A percentile compares a stretch with the other conserved stretches of the same genome.
phyloP scores from a whole-genome alignment of 1,284 basidiomycete genomes.

The Austroboletus novae-zelandiae region DNA sequence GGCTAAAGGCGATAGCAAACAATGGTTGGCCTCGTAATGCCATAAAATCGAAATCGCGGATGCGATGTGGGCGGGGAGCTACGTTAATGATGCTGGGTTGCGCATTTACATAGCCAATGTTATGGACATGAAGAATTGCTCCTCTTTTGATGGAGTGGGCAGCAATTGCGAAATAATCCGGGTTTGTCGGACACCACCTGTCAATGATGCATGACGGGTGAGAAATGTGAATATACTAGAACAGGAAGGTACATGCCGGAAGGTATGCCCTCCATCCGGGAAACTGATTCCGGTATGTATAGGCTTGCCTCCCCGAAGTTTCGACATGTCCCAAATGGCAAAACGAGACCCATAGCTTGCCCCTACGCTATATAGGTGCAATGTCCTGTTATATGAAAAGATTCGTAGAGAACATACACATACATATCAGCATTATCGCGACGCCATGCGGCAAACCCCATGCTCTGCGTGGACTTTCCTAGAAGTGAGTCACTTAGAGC shows the following conservation, averaged over 20 bases:
- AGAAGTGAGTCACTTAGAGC: constrained; percentile 52
- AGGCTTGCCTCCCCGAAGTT: constrained; percentile 71
- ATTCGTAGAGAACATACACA: constrained; percentile 33
- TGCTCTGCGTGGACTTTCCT: constrained; percentile 46
- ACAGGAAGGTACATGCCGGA: constrained; percentile 48
- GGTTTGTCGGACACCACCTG: constrained; percentile 75
- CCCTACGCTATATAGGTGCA: constrained; percentile 57
- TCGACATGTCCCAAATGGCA: constrained; percentile 71
- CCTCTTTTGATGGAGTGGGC: constrained; percentile 55
- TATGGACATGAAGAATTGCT: constrained; percentile 67
- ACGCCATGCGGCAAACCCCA: constrained; percentile 66
- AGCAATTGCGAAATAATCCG: constrained; percentile 74
- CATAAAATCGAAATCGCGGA: constrained; percentile 76
- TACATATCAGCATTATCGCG: constrained; percentile 66
- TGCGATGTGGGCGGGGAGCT: constrained; percentile 56
- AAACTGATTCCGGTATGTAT: constrained; percentile 56
- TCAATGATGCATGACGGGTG: constrained; percentile 4
- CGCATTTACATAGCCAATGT: constrained; percentile 58
- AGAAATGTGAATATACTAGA: background rate
- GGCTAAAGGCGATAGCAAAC: constrained; percentile 64
- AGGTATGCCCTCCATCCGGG: constrained; percentile 61
- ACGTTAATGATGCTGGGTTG: constrained; percentile 59
- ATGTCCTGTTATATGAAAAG: constrained; percentile 8
- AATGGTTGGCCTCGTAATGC: constrained; percentile 53
- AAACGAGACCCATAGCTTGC: constrained; percentile 68